These are phyloP conservation scores for Aspergillus niger DNA, from an alignment of 2,329 filamentous ascomycete species.

Conservation along the genomic window DNA sequence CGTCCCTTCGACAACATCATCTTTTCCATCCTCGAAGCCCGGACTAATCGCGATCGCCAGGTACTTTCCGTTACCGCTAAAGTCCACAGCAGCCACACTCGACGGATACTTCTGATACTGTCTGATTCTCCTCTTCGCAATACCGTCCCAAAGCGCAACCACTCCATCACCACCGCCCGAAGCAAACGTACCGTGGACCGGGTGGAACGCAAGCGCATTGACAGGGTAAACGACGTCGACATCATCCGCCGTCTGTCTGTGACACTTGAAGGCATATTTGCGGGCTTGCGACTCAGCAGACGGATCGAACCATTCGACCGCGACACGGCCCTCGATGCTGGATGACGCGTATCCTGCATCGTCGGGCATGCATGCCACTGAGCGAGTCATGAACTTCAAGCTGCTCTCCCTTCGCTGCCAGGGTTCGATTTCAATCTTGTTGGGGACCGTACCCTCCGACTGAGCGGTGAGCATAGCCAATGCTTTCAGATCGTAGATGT, in stretches of 20 bases:
- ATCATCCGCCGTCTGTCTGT: constrained; percentile 71
- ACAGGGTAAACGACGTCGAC: constrained; percentile 88
- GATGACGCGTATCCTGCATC: constrained; percentile 90
- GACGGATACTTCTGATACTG: constrained; percentile 84
- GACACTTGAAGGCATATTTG: constrained; percentile 99
- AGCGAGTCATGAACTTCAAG: constrained; percentile 92
- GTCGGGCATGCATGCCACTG: constrained; percentile 93
- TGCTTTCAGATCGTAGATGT: constrained; percentile 85
- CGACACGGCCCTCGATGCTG: constrained; percentile 92
- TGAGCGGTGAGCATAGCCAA: constrained; percentile 59
- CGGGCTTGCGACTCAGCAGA: constrained; percentile 81
- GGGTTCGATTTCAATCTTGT: constrained; percentile 63
- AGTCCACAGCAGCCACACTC: constrained; percentile 74
- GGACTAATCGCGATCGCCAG: constrained; percentile 81
- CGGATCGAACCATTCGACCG: constrained; percentile 97
- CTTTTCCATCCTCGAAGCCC: constrained; percentile 84
- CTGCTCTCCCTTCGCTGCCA: constrained; percentile 95
- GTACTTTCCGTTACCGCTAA: constrained; percentile 74
- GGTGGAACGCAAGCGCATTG: constrained; percentile 86
- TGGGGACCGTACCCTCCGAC: constrained; percentile 43
- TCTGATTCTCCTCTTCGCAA: constrained; percentile 83
- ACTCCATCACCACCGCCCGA: constrained; percentile 87
- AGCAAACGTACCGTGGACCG: constrained; percentile 78
- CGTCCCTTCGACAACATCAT: constrained; percentile 71
- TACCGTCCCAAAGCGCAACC: constrained; percentile 90